Evolutionary conservation across 2,329 filamentous ascomycete species (phyloP).

Genomic region (Tolypocladium inflatum): DNA sequence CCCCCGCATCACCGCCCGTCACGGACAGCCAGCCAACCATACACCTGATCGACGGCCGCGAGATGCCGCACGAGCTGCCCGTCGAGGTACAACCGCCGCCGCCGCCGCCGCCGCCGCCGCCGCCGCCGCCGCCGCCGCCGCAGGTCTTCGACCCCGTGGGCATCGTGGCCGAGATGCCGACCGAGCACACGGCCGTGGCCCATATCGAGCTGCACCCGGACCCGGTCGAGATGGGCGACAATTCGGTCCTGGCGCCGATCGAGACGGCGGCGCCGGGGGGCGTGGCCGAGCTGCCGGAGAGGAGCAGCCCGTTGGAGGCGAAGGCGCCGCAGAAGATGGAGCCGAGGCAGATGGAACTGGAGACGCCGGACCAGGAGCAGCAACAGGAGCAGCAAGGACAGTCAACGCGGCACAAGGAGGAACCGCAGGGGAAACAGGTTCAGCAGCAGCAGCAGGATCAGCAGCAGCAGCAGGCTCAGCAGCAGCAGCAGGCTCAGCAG

Average conservation of each 20-base stretch:
- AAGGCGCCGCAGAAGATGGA: conserved; percentile 6
- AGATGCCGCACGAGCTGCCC: conserved; percentile 21
- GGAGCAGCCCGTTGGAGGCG: conserved; percentile 18
- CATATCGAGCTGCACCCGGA: conserved; percentile 32
- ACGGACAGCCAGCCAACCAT: conserved; percentile 8
- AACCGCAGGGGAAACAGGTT: background rate
- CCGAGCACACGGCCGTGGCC: conserved; percentile 29
- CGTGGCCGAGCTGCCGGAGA: conserved; percentile 29
- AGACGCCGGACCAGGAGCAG: background rate
- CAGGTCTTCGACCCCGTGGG: conserved; percentile 30
- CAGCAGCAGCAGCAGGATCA: no score
- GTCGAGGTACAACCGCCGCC: conserved; percentile 10
- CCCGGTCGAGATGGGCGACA: conserved; percentile 34
- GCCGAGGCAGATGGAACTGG: background rate
- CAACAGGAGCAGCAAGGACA: conserved; percentile 2
- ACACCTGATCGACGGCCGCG: conserved; percentile 24
- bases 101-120: background rate
- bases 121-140: conserved; percentile 3
- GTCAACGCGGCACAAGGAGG: background rate
- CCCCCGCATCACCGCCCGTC: background rate
- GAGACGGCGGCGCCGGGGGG: conserved; percentile 16
- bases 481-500: background rate
- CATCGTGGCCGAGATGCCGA: conserved; percentile 37
- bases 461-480: no score
- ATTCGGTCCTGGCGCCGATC: conserved; percentile 24